Percentiles rank a stretch among this genome's conserved stretches.
Conservation (phyloP, 2,329 filamentous ascomycete genomes). For the Epichloe coenophiala region DNA sequence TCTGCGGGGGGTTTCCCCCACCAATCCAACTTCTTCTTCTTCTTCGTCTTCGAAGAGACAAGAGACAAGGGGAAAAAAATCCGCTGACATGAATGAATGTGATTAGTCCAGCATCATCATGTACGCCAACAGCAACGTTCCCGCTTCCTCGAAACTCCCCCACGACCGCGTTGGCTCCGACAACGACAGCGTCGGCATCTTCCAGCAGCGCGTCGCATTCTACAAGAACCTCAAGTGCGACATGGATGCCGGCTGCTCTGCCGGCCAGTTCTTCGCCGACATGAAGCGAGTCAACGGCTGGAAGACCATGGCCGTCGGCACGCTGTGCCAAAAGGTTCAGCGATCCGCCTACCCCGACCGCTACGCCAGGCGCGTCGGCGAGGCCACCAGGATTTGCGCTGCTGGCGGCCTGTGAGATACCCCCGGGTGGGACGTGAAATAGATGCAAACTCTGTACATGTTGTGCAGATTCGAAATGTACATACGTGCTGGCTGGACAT, state of each 20-base stretch:
- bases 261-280: slow-evolving; percentile 9
- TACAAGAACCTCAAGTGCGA: slow-evolving; percentile 11
- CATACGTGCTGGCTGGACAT: no score
- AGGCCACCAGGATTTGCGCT: slow-evolving; percentile 9
- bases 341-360: slow-evolving; percentile 9
- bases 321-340: slow-evolving; percentile 14
- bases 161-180: slow-evolving; percentile 11
- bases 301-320: slow-evolving; percentile 10
- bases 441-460: not conserved
- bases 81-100: not conserved
- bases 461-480: not conserved
- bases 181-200: slow-evolving; percentile 12
- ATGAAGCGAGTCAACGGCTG: slow-evolving; percentile 11
- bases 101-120: slow-evolving; percentile 9
- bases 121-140: slow-evolving; percentile 10
- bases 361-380: slow-evolving; percentile 8
- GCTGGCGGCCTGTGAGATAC: slow-evolving; percentile 8
- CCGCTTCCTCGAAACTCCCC: slow-evolving; percentile 8
- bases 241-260: slow-evolving; percentile 12
- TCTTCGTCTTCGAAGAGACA: not conserved
- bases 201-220: slow-evolving; percentile 12
- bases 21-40: not conserved
- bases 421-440: no score
- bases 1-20: not conserved
- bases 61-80: not conserved